Evolutionary conservation across 257 asterid genomes (phyloP).

Genomic region (Ilex aquifolium): DNA sequence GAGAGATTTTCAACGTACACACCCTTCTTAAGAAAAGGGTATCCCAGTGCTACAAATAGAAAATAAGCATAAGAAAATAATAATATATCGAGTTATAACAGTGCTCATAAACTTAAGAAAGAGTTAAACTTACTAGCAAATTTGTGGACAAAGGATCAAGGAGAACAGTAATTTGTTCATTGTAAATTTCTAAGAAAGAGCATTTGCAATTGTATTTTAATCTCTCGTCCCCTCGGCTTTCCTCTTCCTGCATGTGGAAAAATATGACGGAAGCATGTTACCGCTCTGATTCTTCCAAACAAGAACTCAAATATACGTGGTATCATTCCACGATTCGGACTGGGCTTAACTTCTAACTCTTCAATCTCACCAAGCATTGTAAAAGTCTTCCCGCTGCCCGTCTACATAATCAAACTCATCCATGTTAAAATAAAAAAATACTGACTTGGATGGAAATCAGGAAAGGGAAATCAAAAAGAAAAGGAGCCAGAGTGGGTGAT

Average conservation of each 20-base stretch:
- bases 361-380: conserved; percentile 98
- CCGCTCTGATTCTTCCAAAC: conserved; percentile 96
- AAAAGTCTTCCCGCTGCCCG: conserved; percentile 96
- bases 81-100: conserved; percentile 3
- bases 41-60: conserved; percentile 61
- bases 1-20: conserved; percentile 93
- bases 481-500: neutral
- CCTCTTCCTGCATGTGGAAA: conserved; percentile 62
- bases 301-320: conserved; percentile 95
- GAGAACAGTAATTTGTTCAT: conserved; percentile 90
- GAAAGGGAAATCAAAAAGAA: conserved; percentile 1
- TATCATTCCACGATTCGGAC: conserved; percentile 88
- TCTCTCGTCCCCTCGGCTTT: conserved; percentile 75
- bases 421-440: conserved; percentile 3
- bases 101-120: conserved; percentile 6
- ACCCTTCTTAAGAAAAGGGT: conserved; percentile 74
- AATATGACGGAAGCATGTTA: conserved; percentile 22
- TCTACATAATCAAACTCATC: conserved; percentile 39
- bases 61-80: conserved; percentile 16
- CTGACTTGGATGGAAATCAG: conserved; percentile 1
- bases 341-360: conserved; percentile 66
- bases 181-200: conserved; percentile 90
- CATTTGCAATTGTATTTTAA: conserved; percentile 80
- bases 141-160: conserved; percentile 95
- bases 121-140: conserved; percentile 58